These are phyloP conservation scores for Ambrosiella cleistominuta DNA, from an alignment of 2,329 filamentous ascomycete genomes.

Conservation along the genomic window DNA sequence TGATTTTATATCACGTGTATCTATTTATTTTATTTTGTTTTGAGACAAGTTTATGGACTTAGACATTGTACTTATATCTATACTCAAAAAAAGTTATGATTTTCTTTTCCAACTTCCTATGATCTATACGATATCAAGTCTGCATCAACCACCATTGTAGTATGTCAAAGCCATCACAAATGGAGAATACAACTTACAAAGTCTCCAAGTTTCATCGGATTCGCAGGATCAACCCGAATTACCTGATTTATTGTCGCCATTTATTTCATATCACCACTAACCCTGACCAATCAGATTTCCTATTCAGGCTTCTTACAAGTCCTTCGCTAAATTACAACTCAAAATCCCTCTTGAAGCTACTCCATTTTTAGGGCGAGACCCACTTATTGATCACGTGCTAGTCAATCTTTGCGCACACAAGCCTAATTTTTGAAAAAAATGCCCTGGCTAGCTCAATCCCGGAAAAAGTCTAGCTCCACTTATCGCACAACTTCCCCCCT, in stretches of 20 bases:
- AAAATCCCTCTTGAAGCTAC: neutral
- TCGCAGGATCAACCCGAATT: too few species aligned
- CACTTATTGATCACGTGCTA: constrained; percentile 11
- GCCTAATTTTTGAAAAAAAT: constrained; percentile 10
- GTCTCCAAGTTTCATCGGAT: too few species aligned
- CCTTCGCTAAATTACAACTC: constrained; percentile 2
- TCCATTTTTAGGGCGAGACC: constrained; percentile 10
- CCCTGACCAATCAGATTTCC: neutral
- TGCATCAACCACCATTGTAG: too few species aligned
- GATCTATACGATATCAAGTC: too few species aligned
- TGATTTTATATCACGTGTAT: neutral
- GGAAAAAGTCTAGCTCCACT: constrained; percentile 10
- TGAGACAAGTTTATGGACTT: neutral
- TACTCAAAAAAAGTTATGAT: neutral
- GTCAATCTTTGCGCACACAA: constrained; percentile 9
- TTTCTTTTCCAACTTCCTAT: neutral
- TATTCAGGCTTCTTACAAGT: neutral
- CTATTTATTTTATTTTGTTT: neutral
- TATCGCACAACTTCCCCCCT: constrained; percentile 12
- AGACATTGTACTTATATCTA: neutral
- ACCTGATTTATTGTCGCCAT: too few species aligned
- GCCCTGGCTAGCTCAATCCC: constrained; percentile 10
- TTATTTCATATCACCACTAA: neutral
- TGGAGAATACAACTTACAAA: too few species aligned
- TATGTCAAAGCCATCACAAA: too few species aligned